phyloP scores from a whole-genome alignment of 352 stramenopile genomes.

The Globisporangium takayamanum region DNA sequence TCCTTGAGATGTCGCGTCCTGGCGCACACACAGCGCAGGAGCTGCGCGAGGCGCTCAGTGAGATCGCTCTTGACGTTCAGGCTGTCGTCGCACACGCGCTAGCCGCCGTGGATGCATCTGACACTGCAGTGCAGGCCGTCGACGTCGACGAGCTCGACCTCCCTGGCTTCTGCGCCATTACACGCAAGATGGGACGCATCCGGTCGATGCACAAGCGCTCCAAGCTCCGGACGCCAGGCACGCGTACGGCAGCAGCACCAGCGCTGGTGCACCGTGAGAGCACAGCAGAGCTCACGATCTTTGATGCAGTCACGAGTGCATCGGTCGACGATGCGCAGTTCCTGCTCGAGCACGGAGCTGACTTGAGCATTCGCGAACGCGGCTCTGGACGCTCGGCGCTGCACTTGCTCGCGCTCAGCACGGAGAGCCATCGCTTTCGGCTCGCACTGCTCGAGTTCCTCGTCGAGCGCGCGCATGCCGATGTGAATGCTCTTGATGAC shows the following conservation, averaged over 20 bases:
- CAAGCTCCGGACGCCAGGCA: slow-evolving; percentile 13
- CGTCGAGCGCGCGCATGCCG: slow-evolving; percentile 21
- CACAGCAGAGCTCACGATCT: slow-evolving; percentile 28
- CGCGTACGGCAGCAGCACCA: background rate
- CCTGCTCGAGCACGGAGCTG: slow-evolving; percentile 32
- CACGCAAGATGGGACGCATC: slow-evolving; percentile 38
- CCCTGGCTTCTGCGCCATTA: slow-evolving; percentile 25
- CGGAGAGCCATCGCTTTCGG: slow-evolving; percentile 33
- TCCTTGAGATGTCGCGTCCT: slow-evolving; percentile 33
- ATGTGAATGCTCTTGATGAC: slow-evolving; percentile 35
- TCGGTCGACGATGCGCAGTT: slow-evolving; percentile 53
- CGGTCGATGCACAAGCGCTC: slow-evolving; percentile 39
- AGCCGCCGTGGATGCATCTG: slow-evolving; percentile 8
- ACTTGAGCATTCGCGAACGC: slow-evolving; percentile 33
- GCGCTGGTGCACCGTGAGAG: background rate
- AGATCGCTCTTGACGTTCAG: slow-evolving; percentile 27
- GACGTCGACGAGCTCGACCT: slow-evolving; percentile 56
- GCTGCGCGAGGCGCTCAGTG: slow-evolving; percentile 21
- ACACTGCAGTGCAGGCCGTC: slow-evolving; percentile 15
- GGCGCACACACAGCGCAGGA: slow-evolving; percentile 23
- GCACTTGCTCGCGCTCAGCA: slow-evolving; percentile 54
- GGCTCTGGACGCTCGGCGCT: slow-evolving; percentile 39
- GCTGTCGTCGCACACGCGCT: slow-evolving; percentile 22
- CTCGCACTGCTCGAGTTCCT: slow-evolving; percentile 55
- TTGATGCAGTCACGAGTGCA: slow-evolving; percentile 43